phyloP scores from a whole-genome alignment of 78 protist genomes.

The Dictyostelium firmibasis region DNA sequence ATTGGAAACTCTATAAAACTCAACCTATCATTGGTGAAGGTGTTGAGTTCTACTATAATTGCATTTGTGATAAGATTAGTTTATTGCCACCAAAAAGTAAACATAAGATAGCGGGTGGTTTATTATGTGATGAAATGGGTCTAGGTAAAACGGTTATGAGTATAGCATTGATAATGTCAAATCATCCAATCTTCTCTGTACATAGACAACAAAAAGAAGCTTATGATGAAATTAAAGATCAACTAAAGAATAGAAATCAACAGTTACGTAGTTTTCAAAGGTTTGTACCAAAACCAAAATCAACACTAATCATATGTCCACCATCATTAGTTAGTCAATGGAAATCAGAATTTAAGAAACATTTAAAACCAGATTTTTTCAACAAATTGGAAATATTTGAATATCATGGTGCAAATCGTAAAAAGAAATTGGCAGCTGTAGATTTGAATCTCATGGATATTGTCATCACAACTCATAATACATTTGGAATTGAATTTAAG shows the following conservation, averaged over 20 bases:
- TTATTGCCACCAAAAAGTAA: slow-evolving; percentile 9
- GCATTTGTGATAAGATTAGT: slow-evolving; percentile 35
- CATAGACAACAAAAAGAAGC: slow-evolving; percentile 13
- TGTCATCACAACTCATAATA: slow-evolving; percentile 28
- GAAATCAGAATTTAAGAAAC: slow-evolving; percentile 40
- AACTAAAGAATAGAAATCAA: background rate
- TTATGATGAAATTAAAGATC: background rate
- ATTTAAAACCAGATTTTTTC: background rate
- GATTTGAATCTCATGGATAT: slow-evolving; percentile 23
- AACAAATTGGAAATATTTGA: background rate
- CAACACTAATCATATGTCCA: slow-evolving; percentile 72
- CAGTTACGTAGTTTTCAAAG: background rate
- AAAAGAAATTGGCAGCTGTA: background rate
- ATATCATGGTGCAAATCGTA: slow-evolving; percentile 29
- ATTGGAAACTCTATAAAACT: slow-evolving; percentile 15
- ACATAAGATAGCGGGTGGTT: slow-evolving; percentile 59
- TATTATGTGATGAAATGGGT: slow-evolving; percentile 86
- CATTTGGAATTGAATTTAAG: slow-evolving; percentile 27
- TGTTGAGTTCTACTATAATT: slow-evolving; percentile 29
- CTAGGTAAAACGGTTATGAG: slow-evolving; percentile 82
- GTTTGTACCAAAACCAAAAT: slow-evolving; percentile 17
- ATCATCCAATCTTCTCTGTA: slow-evolving; percentile 39
- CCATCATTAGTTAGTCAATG: slow-evolving; percentile 16
- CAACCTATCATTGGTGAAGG: background rate
- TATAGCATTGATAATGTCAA: slow-evolving; percentile 23